Evolutionary conservation across 768 basidiomycete species (phyloP).

Genomic region (Tulasnella sp.): DNA sequence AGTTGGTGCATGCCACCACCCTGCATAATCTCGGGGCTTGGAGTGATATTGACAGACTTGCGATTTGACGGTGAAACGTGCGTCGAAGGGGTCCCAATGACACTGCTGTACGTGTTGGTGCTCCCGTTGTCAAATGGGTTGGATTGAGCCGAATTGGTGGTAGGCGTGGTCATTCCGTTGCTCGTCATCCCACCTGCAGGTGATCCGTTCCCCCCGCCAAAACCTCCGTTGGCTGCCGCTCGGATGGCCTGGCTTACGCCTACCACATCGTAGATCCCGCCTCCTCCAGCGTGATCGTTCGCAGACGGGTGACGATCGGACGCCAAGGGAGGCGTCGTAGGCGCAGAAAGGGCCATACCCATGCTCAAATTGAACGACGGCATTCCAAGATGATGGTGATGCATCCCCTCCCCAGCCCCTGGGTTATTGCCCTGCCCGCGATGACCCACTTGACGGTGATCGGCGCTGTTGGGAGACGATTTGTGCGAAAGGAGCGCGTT

Average conservation of each 20-base stretch:
- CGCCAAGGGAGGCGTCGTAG: constrained; percentile 76
- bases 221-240: not conserved
- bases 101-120: too few species aligned
- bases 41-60: constrained; percentile 13
- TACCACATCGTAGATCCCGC: too few species aligned
- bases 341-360: constrained; percentile 78
- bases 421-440: not conserved
- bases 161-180: too few species aligned
- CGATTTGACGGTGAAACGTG: not conserved
- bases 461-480: constrained; percentile 27
- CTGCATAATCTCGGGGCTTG: not conserved
- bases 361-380: too few species aligned
- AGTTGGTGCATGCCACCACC: not conserved
- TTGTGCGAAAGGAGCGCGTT: constrained; percentile 56
- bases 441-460: not conserved
- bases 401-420: not conserved
- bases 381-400: constrained; percentile 22
- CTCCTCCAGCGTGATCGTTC: too few species aligned
- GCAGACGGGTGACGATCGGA: constrained; percentile 7
- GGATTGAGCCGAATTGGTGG: not conserved
- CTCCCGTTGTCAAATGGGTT: not conserved
- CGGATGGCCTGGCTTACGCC: not conserved
- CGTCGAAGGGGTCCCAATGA: not conserved
- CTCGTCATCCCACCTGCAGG: constrained; percentile 26
- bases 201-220: constrained; percentile 28